phyloP scores from a whole-genome alignment of 1,284 basidiomycete genomes.

The Cryptococcus sp. region DNA sequence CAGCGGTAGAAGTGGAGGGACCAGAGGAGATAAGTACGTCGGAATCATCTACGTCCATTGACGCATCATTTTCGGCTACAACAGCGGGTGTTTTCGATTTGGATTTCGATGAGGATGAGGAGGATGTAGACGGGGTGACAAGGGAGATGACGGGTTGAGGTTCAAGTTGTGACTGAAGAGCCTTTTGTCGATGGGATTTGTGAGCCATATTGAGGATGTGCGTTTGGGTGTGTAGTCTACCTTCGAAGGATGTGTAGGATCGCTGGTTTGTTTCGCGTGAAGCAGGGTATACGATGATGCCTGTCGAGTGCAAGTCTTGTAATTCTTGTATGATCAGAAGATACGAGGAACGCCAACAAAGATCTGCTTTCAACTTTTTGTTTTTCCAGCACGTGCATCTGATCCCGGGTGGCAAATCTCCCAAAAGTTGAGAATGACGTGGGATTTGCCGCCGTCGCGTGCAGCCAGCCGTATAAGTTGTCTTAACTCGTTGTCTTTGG shows the following conservation, averaged over 20 bases:
- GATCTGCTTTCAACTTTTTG: background rate
- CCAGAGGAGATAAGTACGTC: constrained; percentile 21
- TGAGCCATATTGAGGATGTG: constrained; percentile 35
- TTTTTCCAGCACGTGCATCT: background rate
- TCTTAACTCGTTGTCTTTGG: background rate
- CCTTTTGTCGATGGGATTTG: constrained; percentile 48
- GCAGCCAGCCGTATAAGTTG: background rate
- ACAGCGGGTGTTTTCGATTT: constrained; percentile 3
- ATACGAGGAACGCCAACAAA: background rate
- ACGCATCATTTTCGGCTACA: constrained; percentile 1
- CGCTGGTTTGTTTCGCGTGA: background rate
- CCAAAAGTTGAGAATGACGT: background rate
- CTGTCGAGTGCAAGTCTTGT: background rate
- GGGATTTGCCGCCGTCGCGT: background rate
- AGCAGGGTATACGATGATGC: background rate
- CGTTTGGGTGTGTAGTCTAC: background rate
- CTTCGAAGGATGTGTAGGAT: background rate
- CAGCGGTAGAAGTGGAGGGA: constrained; percentile 9
- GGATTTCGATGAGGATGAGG: background rate
- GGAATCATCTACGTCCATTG: constrained; percentile 22
- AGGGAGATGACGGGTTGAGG: constrained; percentile 40
- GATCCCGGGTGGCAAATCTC: background rate
- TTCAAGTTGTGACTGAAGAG: constrained; percentile 45
- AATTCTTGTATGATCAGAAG: background rate
- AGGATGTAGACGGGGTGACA: constrained; percentile 17